Percentiles rank a stretch among this genome's conserved stretches.
Conservation (phyloP, 345 rosid species). For the Acer yangbiense region DNA sequence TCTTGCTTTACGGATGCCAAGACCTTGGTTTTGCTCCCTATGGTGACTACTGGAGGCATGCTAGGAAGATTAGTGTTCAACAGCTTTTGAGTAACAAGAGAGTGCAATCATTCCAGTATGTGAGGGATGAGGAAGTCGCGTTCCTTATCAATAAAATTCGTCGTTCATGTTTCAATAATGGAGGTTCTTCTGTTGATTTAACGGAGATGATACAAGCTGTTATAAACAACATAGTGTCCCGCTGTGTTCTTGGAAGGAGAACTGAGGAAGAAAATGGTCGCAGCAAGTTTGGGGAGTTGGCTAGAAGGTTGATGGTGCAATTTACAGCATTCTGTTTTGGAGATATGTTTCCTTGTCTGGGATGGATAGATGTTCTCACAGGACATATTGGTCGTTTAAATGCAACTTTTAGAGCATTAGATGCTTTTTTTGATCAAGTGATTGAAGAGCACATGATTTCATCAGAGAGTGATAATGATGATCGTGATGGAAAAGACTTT, state of each 20-base stretch:
- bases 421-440: conserved; percentile 18
- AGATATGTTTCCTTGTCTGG: conserved; percentile 19
- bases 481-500: conserved; percentile 21
- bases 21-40: conserved; percentile 21
- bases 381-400: conserved; percentile 16
- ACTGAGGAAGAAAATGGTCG: background rate
- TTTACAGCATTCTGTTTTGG: background rate
- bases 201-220: no score
- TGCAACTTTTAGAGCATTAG: conserved; percentile 17
- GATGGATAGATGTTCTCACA: conserved; percentile 23
- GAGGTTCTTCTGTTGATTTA: no score
- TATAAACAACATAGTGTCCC: no score
- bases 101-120: conserved; percentile 20
- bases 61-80: background rate
- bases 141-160: no score
- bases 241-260: background rate
- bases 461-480: background rate
- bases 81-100: conserved; percentile 22
- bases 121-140: conserved; percentile 27
- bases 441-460: background rate
- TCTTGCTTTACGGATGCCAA: conserved; percentile 11
- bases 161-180: no score
- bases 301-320: background rate
- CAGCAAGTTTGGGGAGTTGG: conserved; percentile 2
- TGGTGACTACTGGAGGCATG: conserved; percentile 33